These are phyloP conservation scores for Cyclotella distinguenda DNA, from an alignment of 108 stramenopile species.

Conservation along the genomic window DNA sequence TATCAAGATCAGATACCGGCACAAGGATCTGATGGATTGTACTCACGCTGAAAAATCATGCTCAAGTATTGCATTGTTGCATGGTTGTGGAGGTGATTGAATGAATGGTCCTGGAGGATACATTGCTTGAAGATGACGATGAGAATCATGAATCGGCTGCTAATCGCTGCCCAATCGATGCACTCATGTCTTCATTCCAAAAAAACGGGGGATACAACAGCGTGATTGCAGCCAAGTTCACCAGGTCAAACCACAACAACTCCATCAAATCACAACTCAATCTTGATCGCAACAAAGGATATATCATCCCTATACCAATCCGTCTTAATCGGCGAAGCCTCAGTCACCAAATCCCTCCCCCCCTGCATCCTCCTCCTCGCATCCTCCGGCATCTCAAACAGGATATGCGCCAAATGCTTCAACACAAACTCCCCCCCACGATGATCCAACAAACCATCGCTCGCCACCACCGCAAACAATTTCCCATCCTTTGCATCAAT, in stretches of 20 bases:
- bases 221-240: not conserved
- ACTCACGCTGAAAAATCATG: no score
- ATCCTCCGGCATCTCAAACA: constrained; percentile 23
- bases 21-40: no score
- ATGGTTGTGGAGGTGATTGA: no score
- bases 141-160: no score
- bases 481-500: constrained; percentile 24
- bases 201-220: not conserved
- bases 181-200: not conserved
- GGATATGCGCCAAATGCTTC: constrained; percentile 51
- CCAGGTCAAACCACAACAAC: no score
- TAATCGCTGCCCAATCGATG: no score
- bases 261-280: constrained; percentile 30
- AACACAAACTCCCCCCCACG: constrained; percentile 54
- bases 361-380: constrained; percentile 18
- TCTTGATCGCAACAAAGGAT: constrained; percentile 31
- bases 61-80: no score
- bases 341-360: constrained; percentile 22
- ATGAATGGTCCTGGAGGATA: no score
- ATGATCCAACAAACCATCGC: constrained; percentile 72
- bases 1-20: no score
- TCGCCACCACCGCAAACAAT: constrained; percentile 62
- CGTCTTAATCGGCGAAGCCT: constrained; percentile 35
- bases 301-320: constrained; percentile 50
- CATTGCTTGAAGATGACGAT: no score